A percentile compares a stretch with the other conserved stretches of the same genome.
Conservation (phyloP, 73 alveolate genomes). For the Diophrys sp. region DNA sequence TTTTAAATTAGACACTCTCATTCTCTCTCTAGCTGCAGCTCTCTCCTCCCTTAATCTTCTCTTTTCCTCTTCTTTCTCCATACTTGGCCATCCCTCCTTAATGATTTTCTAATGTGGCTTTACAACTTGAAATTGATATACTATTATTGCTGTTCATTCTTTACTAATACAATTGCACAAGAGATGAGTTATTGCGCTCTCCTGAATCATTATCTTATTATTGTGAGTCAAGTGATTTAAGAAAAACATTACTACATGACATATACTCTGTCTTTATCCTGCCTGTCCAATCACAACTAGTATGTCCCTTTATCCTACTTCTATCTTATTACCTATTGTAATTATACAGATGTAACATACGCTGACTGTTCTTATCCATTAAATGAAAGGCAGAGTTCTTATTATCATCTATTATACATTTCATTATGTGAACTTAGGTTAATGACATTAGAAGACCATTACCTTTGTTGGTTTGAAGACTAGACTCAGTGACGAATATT, state of each 20-base stretch:
- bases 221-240: not conserved
- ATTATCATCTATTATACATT: not conserved
- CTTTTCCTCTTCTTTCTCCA: conserved; percentile 53
- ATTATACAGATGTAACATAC: not conserved
- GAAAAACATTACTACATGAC: not conserved
- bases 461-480: not conserved
- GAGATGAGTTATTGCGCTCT: too few relatives aligned
- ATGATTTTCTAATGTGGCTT: too few relatives aligned
- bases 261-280: not conserved
- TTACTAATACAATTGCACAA: too few relatives aligned
- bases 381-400: not conserved
- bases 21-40: conserved; percentile 59
- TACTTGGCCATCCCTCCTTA: too few relatives aligned
- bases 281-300: not conserved
- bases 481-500: not conserved
- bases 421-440: not conserved
- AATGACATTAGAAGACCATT: not conserved
- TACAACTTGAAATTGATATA: too few relatives aligned
- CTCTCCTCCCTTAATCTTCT: conserved; percentile 49
- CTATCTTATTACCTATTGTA: not conserved
- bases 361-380: not conserved
- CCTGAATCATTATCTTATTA: too few relatives aligned
- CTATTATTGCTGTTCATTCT: too few relatives aligned
- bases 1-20: conserved; percentile 36
- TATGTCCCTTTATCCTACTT: not conserved